Evolutionary conservation across 2,329 filamentous ascomycete species (phyloP).

Genomic region (Microascus cirrosus): DNA sequence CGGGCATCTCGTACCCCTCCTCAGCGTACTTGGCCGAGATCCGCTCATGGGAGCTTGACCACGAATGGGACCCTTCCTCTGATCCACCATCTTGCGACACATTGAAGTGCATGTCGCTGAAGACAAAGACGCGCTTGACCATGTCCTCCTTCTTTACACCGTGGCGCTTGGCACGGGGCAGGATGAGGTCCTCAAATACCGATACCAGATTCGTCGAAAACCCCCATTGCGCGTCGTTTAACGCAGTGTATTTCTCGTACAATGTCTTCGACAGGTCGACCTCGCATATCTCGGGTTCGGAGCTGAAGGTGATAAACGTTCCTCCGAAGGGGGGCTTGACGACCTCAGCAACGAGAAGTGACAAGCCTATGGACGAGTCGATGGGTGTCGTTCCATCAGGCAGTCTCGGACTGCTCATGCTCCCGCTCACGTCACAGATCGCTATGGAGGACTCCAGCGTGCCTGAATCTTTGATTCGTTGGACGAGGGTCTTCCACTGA

Average conservation of each 20-base stretch:
- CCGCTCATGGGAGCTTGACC: constrained; percentile 35
- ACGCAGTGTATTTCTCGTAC: constrained; percentile 23
- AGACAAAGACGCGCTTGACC: constrained; percentile 50
- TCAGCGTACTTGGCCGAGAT: constrained; percentile 31
- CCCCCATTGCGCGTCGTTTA: constrained; percentile 23
- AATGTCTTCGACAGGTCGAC: constrained; percentile 27
- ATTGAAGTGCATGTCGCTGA: constrained; percentile 52
- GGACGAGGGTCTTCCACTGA: constrained; percentile 47
- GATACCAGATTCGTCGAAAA: constrained; percentile 39
- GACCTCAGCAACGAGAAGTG: constrained; percentile 42
- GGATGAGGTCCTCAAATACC: constrained; percentile 41
- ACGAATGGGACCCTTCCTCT: constrained; percentile 12
- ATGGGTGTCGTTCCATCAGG: constrained; percentile 35
- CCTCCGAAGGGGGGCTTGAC: constrained; percentile 40
- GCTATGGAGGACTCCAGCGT: constrained; percentile 40
- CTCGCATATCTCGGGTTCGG: constrained; percentile 23
- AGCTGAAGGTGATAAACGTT: constrained; percentile 42
- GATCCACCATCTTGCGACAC: constrained; percentile 15
- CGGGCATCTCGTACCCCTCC: constrained; percentile 45
- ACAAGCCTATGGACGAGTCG: constrained; percentile 43
- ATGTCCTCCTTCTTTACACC: constrained; percentile 43
- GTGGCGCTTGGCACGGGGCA: constrained; percentile 39
- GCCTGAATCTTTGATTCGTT: constrained; percentile 44
- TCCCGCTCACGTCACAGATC: constrained; percentile 45
- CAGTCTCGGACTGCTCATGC: constrained; percentile 30